Conservation (phyloP, 352 stramenopile species). For the Globisporangium rhizosaccharum region DNA sequence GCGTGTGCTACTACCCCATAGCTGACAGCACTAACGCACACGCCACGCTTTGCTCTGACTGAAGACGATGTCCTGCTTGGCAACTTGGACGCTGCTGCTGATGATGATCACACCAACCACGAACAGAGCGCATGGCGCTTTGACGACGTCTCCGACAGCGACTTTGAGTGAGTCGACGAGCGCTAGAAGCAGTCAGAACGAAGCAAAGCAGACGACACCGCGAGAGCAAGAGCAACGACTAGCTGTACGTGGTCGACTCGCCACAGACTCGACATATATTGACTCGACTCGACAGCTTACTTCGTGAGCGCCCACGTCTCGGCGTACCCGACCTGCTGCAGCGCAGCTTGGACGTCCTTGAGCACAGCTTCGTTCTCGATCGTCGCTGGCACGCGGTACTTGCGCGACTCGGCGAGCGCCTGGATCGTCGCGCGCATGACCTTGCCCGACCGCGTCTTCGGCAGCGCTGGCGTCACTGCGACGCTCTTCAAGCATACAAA, state of each 20-base stretch:
- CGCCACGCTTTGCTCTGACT: not conserved
- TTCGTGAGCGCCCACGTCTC: constrained; percentile 16
- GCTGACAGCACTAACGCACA: not conserved
- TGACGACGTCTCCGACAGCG: constrained; percentile 60
- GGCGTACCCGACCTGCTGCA: constrained; percentile 30
- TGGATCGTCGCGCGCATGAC: constrained; percentile 33
- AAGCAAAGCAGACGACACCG: not conserved
- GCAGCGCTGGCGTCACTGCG: constrained; percentile 19
- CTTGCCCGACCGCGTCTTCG: constrained; percentile 30
- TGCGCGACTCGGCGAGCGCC: constrained; percentile 29
- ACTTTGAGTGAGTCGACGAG: constrained; percentile 34
- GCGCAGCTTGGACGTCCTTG: constrained; percentile 19
- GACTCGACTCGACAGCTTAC: constrained; percentile 4
- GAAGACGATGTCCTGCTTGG: constrained; percentile 26
- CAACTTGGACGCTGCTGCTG: constrained; percentile 10
- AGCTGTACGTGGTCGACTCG: not conserved
- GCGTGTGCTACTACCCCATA: not conserved
- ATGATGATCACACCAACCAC: constrained; percentile 3
- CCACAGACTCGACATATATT: constrained; percentile 4
- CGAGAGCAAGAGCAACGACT: not conserved
- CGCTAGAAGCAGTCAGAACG: not conserved
- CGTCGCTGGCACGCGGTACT: constrained; percentile 33
- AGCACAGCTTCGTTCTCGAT: constrained; percentile 37
- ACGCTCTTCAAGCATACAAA: constrained; percentile 30
- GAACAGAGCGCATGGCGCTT: constrained; percentile 36